These are phyloP conservation scores for Solanum paucissectum DNA, from an alignment of 257 asterid genomes.

Conservation along the genomic window DNA sequence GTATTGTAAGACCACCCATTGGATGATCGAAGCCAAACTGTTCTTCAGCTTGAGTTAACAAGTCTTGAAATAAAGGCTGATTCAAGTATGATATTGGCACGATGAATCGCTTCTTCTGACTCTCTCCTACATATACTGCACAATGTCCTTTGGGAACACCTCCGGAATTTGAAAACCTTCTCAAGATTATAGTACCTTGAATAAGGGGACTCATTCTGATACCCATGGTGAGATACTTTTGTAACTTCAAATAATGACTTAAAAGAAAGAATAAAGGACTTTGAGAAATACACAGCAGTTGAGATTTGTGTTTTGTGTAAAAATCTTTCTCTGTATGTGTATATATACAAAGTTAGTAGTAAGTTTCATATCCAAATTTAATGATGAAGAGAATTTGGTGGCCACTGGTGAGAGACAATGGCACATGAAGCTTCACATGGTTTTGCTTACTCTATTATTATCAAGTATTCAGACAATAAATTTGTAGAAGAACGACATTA, in stretches of 20 bases:
- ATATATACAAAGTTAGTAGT: background rate
- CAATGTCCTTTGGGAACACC: background rate
- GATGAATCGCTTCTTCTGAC: background rate
- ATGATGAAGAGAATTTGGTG: background rate
- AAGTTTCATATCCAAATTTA: background rate
- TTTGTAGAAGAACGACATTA: background rate
- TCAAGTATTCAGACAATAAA: background rate
- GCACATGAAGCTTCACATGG: background rate
- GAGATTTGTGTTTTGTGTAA: background rate
- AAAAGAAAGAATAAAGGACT: no score
- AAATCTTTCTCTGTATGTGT: background rate
- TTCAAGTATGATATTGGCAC: background rate
- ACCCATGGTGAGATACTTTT: background rate
- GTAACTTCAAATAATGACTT: background rate
- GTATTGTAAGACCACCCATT: background rate
- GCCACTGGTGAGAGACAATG: background rate
- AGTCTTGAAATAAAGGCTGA: background rate
- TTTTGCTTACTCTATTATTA: background rate
- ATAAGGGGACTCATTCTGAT: background rate
- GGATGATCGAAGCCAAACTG: background rate
- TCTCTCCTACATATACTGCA: background rate
- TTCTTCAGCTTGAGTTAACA: background rate
- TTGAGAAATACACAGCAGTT: background rate
- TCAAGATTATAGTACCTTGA: background rate
- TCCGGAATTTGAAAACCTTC: background rate